Percentiles rank a stretch among this genome's conserved stretches.
phyloP scores from a whole-genome alignment of 495 filamentous ascomycete species.

The Massariosphaeria phaeospora region DNA sequence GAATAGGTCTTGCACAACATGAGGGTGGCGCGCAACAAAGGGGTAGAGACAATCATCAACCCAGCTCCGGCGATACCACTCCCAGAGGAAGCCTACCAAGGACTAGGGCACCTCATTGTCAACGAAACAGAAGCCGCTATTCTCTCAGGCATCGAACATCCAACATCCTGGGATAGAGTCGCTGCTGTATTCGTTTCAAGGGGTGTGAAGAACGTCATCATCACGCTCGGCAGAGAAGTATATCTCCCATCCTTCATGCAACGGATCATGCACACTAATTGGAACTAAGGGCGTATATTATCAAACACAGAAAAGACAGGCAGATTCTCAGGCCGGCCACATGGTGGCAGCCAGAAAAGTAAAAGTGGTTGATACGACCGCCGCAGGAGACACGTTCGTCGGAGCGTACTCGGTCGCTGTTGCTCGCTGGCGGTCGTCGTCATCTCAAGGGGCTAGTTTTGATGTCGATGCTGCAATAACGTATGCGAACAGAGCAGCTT shows the following conservation, averaged over 20 bases:
- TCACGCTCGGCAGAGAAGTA: constrained; percentile 79
- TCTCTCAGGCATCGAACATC: constrained; percentile 49
- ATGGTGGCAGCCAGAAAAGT: constrained; percentile 51
- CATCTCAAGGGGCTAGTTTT: constrained; percentile 46
- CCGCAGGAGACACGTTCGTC: constrained; percentile 91
- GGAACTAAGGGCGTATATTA: constrained; percentile 33
- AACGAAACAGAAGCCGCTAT: constrained; percentile 88
- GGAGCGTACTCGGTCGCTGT: constrained; percentile 76
- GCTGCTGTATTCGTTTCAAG: constrained; percentile 53
- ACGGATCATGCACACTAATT: background rate
- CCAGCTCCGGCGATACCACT: constrained; percentile 64
- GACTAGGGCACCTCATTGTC: constrained; percentile 73
- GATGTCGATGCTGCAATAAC: constrained; percentile 49
- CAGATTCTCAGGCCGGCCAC: constrained; percentile 15
- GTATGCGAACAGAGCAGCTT: constrained; percentile 68
- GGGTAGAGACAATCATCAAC: constrained; percentile 68
- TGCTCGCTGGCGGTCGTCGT: constrained; percentile 39
- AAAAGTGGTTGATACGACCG: constrained; percentile 86
- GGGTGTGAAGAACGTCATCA: constrained; percentile 70
- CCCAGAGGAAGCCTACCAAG: constrained; percentile 60
- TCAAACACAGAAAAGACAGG: constrained; percentile 23
- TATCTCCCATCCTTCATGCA: constrained; percentile 39
- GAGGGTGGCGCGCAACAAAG: constrained; percentile 46
- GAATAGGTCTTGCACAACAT: constrained; percentile 57
- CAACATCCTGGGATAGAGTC: constrained; percentile 25